phyloP scores from a whole-genome alignment of 73 alveolate genomes.

The Symbiodinium natans region DNA sequence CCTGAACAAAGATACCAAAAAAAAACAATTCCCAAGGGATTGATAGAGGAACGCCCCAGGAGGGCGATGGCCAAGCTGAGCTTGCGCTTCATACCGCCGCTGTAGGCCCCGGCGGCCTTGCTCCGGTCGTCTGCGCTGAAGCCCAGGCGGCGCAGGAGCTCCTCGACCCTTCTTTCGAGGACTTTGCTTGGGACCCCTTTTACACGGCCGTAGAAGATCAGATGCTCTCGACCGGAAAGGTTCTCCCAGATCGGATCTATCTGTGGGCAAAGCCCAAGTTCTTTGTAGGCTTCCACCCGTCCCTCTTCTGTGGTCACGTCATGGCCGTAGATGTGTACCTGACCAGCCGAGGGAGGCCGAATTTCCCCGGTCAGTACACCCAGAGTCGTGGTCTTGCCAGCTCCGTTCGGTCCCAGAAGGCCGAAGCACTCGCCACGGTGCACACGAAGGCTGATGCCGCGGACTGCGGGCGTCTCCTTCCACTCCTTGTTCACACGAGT shows the following conservation, averaged over 20 bases:
- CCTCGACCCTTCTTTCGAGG: background rate
- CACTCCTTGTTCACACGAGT: too few relatives aligned
- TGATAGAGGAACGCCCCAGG: conserved; percentile 93
- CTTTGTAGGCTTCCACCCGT: background rate
- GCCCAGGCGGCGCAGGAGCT: background rate
- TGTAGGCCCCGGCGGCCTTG: conserved; percentile 40
- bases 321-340: background rate
- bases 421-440: conserved; percentile 69
- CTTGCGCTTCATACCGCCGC: conserved; percentile 95
- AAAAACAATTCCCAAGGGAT: too few relatives aligned
- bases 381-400: conserved; percentile 62
- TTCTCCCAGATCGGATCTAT: background rate
- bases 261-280: background rate
- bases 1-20: too few relatives aligned
- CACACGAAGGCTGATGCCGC: too few relatives aligned
- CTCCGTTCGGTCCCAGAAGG: conserved; percentile 57
- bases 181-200: background rate
- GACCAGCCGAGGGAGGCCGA: too few relatives aligned
- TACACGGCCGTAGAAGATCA: background rate
- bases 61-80: conserved; percentile 94
- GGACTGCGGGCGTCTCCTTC: too few relatives aligned
- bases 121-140: background rate
- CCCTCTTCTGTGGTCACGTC: background rate
- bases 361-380: conserved; percentile 29
- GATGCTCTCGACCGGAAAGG: background rate